Conservation (phyloP, 2,329 filamentous ascomycete species). For the Chrysoporthe deuterocubensis region DNA sequence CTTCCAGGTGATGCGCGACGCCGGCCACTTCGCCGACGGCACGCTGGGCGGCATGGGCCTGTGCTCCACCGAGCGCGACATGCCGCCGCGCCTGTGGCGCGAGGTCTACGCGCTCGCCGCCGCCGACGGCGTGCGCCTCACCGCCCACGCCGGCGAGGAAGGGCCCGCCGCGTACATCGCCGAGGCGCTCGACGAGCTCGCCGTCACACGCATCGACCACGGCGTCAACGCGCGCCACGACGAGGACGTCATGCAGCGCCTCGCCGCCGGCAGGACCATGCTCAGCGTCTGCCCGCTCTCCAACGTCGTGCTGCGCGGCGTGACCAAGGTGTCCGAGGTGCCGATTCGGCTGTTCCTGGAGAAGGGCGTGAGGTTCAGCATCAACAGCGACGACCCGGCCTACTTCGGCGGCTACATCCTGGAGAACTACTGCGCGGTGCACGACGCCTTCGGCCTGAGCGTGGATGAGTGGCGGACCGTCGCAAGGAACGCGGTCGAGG, state of each 20-base stretch:
- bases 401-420: conserved; percentile 78
- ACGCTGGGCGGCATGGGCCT: conserved; percentile 36
- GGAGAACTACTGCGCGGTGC: conserved; percentile 76
- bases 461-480: conserved; percentile 71
- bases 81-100: conserved; percentile 59
- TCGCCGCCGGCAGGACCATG: conserved; percentile 62
- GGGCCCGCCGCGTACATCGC: conserved; percentile 69
- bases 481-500: conserved; percentile 63
- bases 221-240: conserved; percentile 70
- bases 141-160: conserved; percentile 78
- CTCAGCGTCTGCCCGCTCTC: conserved; percentile 75
- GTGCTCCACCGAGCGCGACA: conserved; percentile 40
- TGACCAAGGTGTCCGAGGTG: conserved; percentile 55
- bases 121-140: conserved; percentile 60
- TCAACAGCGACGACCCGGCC: conserved; percentile 76
- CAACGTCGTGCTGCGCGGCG: conserved; percentile 68
- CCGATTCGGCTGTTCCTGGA: conserved; percentile 68
- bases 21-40: conserved; percentile 49
- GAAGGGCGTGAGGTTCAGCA: conserved; percentile 67
- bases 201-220: conserved; percentile 73
- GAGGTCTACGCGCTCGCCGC: conserved; percentile 62
- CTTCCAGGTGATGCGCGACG: conserved; percentile 46
- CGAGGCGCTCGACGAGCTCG: conserved; percentile 64
- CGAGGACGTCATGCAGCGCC: conserved; percentile 57
- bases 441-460: conserved; percentile 68